Evolutionary conservation across 2,329 filamentous ascomycete genomes (phyloP), one percentile per base, ranked within the genome.

Genomic region (Fusarium sp.): DNA sequence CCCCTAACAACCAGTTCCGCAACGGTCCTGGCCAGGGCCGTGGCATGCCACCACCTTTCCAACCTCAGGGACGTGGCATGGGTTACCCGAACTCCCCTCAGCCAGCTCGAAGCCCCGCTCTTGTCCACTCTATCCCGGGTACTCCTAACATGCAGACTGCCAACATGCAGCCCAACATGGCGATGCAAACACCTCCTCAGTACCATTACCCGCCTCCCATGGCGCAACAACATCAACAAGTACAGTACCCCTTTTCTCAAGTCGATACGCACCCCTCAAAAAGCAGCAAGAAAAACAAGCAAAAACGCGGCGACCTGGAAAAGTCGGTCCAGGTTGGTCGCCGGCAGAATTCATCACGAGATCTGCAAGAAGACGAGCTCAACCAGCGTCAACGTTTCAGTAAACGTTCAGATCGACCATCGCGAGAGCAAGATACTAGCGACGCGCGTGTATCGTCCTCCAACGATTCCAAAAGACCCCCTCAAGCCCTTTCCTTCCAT

Each of bases 61-160:
- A 82, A 56, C 73, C 82, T 71, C 76, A 83, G 75, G 73, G 80
- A 76, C 72, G 78, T 55, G 81, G 80, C 55, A 82, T 87, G 77
- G 79, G 78, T 44, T 83, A 83, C 69, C 78, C 72, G 41, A 90
- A 89, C 81, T 92, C 89, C 40, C 90, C 89, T 37, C 88, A 90
- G 73, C 86, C 90, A 68, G 80, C 83, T 55, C 85, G 86, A 75
- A 91, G 91, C 82, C 87, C 91, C 65, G 88, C 89, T 32, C 82
- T 92, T 56, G 81, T 88, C 27, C 86, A 86, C 56, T 88, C 89
- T 35, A 85, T 91, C 72, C 89, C 90, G 59, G 86, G 86, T 66
- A 92, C 90, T 30, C 90, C 92, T 65, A 88, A 91, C 81, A 89
- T 89, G 89, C 86, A 77, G 57, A 82, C 84, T 41, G 86, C 85